phyloP scores from a whole-genome alignment of 129 eudicot genomes.

The Escallonia herrerae region DNA sequence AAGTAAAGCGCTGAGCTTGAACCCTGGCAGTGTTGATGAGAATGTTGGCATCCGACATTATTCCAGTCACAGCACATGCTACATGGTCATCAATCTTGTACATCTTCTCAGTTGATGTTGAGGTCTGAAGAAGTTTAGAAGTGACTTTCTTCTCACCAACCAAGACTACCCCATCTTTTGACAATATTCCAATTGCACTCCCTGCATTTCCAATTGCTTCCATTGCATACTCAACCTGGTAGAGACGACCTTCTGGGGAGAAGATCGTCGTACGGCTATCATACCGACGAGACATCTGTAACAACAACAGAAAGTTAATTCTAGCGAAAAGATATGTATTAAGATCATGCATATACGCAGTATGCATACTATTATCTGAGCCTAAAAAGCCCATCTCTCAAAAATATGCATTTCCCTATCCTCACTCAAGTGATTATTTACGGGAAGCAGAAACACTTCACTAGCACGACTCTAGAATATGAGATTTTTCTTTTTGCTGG shows the following conservation, averaged over 20 bases:
- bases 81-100: conserved; percentile 23
- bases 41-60: conserved; percentile 25
- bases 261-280: conserved; percentile 26
- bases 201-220: conserved; percentile 25
- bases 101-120: conserved; percentile 21
- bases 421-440: too few species aligned
- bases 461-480: too few species aligned
- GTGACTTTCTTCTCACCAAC: conserved; percentile 24
- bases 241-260: conserved; percentile 25
- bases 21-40: conserved; percentile 21
- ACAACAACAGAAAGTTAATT: background rate
- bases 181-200: conserved; percentile 12
- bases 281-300: conserved; percentile 20
- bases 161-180: conserved; percentile 17
- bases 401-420: too few species aligned
- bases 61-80: conserved; percentile 23
- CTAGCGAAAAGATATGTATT: background rate
- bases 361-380: too few species aligned
- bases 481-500: too few species aligned
- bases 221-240: conserved; percentile 25
- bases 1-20: conserved; percentile 22
- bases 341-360: too few species aligned
- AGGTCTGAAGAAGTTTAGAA: conserved; percentile 23
- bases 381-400: too few species aligned
- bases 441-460: too few species aligned